Base-by-base conservation (phyloP, 805 yeast genomes). In the Phaffomyces antillensis region DNA sequence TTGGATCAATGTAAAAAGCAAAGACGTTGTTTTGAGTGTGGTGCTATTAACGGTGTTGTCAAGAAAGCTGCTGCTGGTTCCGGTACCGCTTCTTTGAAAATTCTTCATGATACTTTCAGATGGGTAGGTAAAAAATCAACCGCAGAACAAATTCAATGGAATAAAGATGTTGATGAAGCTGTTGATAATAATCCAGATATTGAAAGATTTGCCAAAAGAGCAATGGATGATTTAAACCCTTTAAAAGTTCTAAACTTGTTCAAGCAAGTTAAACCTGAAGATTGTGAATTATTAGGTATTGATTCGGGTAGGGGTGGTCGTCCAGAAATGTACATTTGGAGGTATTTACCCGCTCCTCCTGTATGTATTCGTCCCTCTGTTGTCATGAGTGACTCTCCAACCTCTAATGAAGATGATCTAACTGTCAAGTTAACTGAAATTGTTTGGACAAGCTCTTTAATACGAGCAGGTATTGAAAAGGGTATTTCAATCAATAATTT, bases 301-400 rank as follows among this genome's bases (percentile, higher is more conserved):
- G 93, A 93, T 58, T 78, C 96, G 1, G 75, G 86, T 4, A 77
- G 80, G 54, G 87, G 89, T 34, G 96, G 97, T 39, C 75, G 97
- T 53, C 99, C 98, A 6, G 98, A 91, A 66, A 87, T 85, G 75
- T 93, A 90, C 63, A 79, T 93, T 35, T 93, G 99, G 99, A 78
- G 96, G 60, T 93, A 90, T 61, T 74, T 93, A 44, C 99, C 99
- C 0, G 98, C 98, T 0, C 99, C 99, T 1, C 99, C 99, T 0
- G 97, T 95, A 17, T 93, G 99, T 73, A 93, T 93, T 45, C 79
- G 99, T 53, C 99, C 99, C 4, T 90, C 98, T 5, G 98, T 93
- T 28, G 73, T 81, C 70, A 88, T 87, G 90, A 89, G 86, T 61
- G 95, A 86, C 53, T 76, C 83, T 7, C 79, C 85, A 24, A 93